Percentiles rank a stretch among this genome's conserved stretches.
Conservation (phyloP, 192 early-diverging fungal genomes). For the Podila epigama region DNA sequence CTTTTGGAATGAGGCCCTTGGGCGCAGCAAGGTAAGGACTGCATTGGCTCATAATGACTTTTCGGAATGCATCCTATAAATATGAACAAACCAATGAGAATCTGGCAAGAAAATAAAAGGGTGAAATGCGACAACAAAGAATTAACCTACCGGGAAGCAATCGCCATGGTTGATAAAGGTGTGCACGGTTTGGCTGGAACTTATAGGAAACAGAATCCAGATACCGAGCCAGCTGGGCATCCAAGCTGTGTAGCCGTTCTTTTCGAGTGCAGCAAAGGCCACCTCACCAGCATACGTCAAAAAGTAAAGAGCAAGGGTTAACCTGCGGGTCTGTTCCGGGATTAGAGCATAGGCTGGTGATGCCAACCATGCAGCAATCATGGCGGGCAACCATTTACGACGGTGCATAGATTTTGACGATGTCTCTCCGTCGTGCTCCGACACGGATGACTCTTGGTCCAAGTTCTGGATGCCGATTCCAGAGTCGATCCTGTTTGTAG, state of each 20-base stretch:
- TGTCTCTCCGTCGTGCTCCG: neutral
- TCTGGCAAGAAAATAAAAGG: neutral
- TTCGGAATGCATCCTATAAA: neutral
- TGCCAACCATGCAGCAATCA: conserved; percentile 13
- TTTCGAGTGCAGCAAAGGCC: conserved; percentile 2
- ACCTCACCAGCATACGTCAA: conserved; percentile 26
- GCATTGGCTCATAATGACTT: neutral
- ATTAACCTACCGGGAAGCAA: conserved; percentile 22
- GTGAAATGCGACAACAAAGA: neutral
- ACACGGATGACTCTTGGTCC: too few relatives aligned
- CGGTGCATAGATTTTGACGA: neutral
- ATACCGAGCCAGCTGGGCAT: conserved; percentile 25
- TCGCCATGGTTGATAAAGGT: conserved; percentile 20
- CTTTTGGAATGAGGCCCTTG: neutral
- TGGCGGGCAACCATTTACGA: conserved; percentile 7
- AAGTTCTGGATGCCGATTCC: neutral
- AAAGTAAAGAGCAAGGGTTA: conserved; percentile 29
- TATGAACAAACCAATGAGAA: neutral
- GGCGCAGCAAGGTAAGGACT: neutral
- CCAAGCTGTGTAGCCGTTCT: conserved; percentile 1
- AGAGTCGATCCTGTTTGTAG: neutral
- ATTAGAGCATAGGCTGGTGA: conserved; percentile 17
- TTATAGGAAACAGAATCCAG: conserved; percentile 23
- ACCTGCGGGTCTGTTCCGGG: conserved; percentile 9
- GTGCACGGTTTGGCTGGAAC: conserved; percentile 10